phyloP scores from a whole-genome alignment of 306 rosid species.

The Lathyrus oleraceus region DNA sequence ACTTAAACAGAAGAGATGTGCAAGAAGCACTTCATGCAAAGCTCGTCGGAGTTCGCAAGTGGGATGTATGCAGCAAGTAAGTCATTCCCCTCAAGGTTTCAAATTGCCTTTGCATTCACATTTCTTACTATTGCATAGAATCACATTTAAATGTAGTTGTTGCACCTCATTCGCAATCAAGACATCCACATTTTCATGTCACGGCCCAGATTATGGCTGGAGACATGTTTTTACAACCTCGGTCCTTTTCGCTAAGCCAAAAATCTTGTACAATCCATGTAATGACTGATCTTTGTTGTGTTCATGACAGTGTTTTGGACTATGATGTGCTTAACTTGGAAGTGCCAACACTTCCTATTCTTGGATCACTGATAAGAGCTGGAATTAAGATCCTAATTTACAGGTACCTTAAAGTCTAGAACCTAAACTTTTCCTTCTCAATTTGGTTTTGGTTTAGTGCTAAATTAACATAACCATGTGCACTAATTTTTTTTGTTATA shows the following conservation, averaged over 20 bases:
- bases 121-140: neutral
- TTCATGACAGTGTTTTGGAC: conserved; percentile 59
- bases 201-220: too few relatives aligned
- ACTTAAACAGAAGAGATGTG: conserved; percentile 81
- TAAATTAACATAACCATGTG: conserved; percentile 24
- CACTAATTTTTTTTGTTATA: conserved; percentile 36
- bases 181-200: too few relatives aligned
- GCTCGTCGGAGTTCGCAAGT: conserved; percentile 77
- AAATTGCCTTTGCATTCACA: neutral
- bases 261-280: neutral
- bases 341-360: conserved; percentile 75
- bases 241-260: neutral
- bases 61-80: conserved; percentile 96
- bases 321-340: conserved; percentile 83
- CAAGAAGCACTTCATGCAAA: conserved; percentile 80
- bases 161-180: neutral
- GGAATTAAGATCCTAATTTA: conserved; percentile 82
- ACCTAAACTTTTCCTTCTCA: neutral
- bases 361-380: conserved; percentile 69
- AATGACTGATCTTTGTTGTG: conserved; percentile 9
- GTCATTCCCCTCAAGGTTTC: neutral
- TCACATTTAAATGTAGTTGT: neutral
- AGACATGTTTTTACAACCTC: neutral
- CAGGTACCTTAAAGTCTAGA: conserved; percentile 56
- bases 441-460: conserved; percentile 3